Evolutionary conservation across 345 rosid genomes (phyloP).

Genomic region (Microthlaspi erraticum): DNA sequence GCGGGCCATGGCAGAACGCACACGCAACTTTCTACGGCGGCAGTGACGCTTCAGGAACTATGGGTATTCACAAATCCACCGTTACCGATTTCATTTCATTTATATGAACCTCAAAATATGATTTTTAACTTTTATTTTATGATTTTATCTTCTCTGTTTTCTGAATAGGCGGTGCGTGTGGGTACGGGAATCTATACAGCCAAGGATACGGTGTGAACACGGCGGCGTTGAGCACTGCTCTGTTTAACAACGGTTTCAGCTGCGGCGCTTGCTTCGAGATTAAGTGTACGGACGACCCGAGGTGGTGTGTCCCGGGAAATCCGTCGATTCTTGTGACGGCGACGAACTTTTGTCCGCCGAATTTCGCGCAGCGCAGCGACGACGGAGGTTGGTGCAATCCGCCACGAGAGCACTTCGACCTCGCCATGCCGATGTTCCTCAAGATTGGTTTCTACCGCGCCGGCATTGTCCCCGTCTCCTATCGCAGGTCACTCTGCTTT

Average conservation of each 20-base stretch:
- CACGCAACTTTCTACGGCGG: constrained; percentile 96
- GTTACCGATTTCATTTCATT: constrained; percentile 2
- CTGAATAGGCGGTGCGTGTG: constrained; percentile 87
- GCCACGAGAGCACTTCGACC: constrained; percentile 95
- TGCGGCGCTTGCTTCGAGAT: constrained; percentile 96
- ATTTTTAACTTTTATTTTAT: neutral
- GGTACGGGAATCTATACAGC: constrained; percentile 93
- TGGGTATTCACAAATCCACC: constrained; percentile 55
- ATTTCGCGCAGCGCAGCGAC: constrained; percentile 78
- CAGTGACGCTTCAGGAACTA: constrained; percentile 85
- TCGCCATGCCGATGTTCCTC: constrained; percentile 99
- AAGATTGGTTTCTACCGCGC: constrained; percentile 88
- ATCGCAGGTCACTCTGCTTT: constrained; percentile 58
- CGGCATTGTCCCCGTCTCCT: constrained; percentile 93
- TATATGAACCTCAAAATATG: neutral
- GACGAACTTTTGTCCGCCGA: constrained; percentile 97
- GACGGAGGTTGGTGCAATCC: constrained; percentile 99
- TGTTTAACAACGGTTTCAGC: constrained; percentile 88
- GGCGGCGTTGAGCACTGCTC: constrained; percentile 91
- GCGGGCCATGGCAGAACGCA: constrained; percentile 71
- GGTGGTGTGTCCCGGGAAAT: constrained; percentile 82
- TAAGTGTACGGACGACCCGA: constrained; percentile 72
- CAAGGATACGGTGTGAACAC: constrained; percentile 97
- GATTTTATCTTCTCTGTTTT: neutral
- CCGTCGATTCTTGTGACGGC: constrained; percentile 86